Evolutionary conservation across 768 basidiomycete genomes (phyloP).

Genomic region (Hirschioporus abietinus): DNA sequence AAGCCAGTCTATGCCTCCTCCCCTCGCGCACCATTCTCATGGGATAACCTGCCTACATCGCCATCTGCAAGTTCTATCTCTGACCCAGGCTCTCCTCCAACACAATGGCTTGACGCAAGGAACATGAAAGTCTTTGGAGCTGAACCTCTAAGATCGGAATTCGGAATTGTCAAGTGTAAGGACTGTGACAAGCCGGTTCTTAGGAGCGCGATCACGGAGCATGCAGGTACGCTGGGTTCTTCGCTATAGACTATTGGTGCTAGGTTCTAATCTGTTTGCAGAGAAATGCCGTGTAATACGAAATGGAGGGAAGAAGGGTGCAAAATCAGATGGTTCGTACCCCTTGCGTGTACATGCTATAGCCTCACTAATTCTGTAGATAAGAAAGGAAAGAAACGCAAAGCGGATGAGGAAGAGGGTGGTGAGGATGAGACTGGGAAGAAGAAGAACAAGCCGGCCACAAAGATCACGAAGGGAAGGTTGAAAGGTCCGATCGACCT

Average conservation of each 20-base stretch:
- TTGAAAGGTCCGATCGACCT: conserved; percentile 83
- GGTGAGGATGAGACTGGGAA: conserved; percentile 60
- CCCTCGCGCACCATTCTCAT: conserved; percentile 55
- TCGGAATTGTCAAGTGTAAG: conserved; percentile 64
- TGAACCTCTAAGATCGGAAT: conserved; percentile 58
- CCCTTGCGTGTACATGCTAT: conserved; percentile 2
- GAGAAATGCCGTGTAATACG: conserved; percentile 60
- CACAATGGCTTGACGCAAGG: conserved; percentile 76
- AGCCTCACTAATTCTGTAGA: conserved; percentile 13
- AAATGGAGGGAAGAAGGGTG: conserved; percentile 46
- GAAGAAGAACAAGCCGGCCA: conserved; percentile 67
- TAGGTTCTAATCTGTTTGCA: conserved; percentile 21
- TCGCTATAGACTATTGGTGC: conserved; percentile 11
- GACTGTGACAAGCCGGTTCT: conserved; percentile 82
- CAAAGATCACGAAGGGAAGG: conserved; percentile 75
- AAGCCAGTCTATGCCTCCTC: conserved; percentile 31
- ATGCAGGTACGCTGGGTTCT: conserved; percentile 50
- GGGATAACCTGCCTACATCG: conserved; percentile 39
- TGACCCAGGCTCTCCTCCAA: conserved; percentile 55
- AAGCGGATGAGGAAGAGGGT: conserved; percentile 63
- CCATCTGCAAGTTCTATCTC: conserved; percentile 30
- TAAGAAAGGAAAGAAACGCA: conserved; percentile 74
- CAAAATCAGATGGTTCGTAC: conserved; percentile 42
- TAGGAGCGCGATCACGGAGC: conserved; percentile 68
- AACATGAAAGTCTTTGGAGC: conserved; percentile 89